Percentiles rank a stretch among this genome's conserved stretches.
These are phyloP conservation scores for Cladophialophora yegresii DNA, from an alignment of 2,329 filamentous ascomycete species.

Conservation along the genomic window DNA sequence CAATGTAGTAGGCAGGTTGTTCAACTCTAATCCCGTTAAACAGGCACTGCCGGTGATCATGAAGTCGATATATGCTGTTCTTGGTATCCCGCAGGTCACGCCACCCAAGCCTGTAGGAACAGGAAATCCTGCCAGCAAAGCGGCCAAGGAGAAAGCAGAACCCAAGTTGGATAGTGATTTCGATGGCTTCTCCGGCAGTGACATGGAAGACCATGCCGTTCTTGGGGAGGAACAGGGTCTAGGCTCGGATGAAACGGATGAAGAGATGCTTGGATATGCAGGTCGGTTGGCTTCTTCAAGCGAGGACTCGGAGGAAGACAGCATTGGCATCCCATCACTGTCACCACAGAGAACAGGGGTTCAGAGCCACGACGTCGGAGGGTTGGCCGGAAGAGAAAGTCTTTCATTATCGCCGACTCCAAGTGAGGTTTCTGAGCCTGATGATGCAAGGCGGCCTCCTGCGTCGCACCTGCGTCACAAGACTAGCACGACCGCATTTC, in stretches of 20 bases:
- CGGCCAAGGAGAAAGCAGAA: slow-evolving; percentile 24
- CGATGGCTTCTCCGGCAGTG: slow-evolving; percentile 35
- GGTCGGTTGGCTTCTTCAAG: slow-evolving; percentile 25
- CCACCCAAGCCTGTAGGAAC: slow-evolving; percentile 19
- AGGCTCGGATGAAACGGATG: slow-evolving; percentile 17
- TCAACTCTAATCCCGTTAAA: slow-evolving; percentile 61
- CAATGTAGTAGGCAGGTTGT: slow-evolving; percentile 62
- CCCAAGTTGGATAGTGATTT: slow-evolving; percentile 34
- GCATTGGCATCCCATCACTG: background rate
- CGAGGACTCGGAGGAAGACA: slow-evolving; percentile 14
- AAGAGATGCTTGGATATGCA: slow-evolving; percentile 17
- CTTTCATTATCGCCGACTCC: slow-evolving; percentile 24
- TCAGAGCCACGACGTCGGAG: background rate
- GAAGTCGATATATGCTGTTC: slow-evolving; percentile 44
- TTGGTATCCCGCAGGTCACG: slow-evolving; percentile 40
- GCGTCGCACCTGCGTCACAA: background rate
- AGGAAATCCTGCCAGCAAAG: slow-evolving; percentile 16
- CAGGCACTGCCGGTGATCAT: slow-evolving; percentile 54
- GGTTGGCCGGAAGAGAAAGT: background rate
- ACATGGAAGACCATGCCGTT: slow-evolving; percentile 8
- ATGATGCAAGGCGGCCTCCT: background rate
- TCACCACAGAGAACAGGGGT: background rate
- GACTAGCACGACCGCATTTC: slow-evolving; percentile 53
- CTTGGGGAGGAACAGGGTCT: background rate
- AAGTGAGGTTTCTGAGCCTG: slow-evolving; percentile 7